These are phyloP conservation scores for Amesomyces nigricolor DNA, from an alignment of 2,329 filamentous ascomycete species.

Conservation along the genomic window DNA sequence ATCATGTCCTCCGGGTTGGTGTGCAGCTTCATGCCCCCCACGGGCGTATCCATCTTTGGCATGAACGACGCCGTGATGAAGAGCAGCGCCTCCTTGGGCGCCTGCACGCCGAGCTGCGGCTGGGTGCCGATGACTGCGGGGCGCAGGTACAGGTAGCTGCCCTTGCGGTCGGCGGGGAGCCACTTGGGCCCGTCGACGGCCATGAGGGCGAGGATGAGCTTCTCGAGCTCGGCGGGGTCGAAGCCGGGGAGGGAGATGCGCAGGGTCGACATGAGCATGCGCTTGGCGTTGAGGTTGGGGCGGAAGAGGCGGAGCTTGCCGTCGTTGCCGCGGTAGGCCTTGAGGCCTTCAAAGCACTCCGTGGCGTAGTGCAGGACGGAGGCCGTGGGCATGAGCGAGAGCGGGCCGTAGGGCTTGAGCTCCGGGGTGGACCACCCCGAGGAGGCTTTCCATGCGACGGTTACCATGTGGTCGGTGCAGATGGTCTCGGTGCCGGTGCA, in stretches of 20 bases:
- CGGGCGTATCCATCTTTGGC: conserved; percentile 48
- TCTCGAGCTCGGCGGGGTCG: conserved; percentile 63
- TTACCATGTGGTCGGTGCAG: conserved; percentile 86
- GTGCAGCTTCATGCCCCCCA: conserved; percentile 64
- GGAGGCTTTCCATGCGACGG: conserved; percentile 58
- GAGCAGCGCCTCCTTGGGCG: conserved; percentile 77
- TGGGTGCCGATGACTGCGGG: conserved; percentile 84
- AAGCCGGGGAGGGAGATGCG: conserved; percentile 73
- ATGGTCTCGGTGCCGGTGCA: conserved; percentile 47
- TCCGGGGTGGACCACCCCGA: conserved; percentile 69
- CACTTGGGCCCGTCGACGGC: conserved; percentile 70
- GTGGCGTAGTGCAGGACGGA: conserved; percentile 83
- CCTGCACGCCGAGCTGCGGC: conserved; percentile 71
- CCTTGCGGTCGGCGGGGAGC: conserved; percentile 65
- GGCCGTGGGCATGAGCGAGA: conserved; percentile 74
- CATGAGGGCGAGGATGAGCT: conserved; percentile 66
- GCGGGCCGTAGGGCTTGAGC: conserved; percentile 69
- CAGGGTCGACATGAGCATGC: conserved; percentile 53
- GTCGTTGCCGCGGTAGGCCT: conserved; percentile 74
- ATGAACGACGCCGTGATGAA: conserved; percentile 69
- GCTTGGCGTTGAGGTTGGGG: conserved; percentile 64
- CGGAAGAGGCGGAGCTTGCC: conserved; percentile 71
- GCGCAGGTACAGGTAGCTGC: conserved; percentile 75
- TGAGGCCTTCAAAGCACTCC: conserved; percentile 82
- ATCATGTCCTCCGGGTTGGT: conserved; percentile 77